Base-by-base conservation (phyloP, 352 stramenopile species). In the Globisporangium megalacanthum region DNA sequence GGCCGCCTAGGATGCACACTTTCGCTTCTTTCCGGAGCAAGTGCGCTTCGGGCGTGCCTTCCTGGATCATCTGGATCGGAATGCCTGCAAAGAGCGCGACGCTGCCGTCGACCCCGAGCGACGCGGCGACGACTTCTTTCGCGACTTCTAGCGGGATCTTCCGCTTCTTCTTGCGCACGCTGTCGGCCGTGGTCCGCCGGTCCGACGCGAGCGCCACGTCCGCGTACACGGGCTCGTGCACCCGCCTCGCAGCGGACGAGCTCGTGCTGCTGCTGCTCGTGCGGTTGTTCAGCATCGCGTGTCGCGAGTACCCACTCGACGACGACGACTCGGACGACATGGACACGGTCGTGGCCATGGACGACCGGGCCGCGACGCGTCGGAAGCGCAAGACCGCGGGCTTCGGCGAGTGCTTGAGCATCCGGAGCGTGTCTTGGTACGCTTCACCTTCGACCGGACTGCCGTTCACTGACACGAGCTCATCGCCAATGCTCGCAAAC, bases 381-480 rank as follows among this genome's bases (percentile, higher is more conserved):
- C 81, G 84, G 66, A 94, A 94, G 10, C 84, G 82, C 54, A 94
- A 58, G 17, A 94, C 83, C 4, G 82, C 79, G 0, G 84, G 84
- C 62, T 94, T 94, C 4, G 82, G 79, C 22, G 84, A 92, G 60
- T 94, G 84, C 65, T 94, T 94, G 36, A 94, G 73, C 78, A 92
- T 90, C 17, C 84, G 80, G 33, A 94, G 64, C 33, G 84, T 94
- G 50, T 89, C 80, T 59, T 91, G 82, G 69, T 94, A 94, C 29
- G 84, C 76, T 45, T 83, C 70, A 6, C 82, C 83, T 58, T 95
- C 85, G 25, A 95, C 83, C 2, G 64, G 66, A n/a, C 73, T 86
- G 14, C 83, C 83, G 54, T 95, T 95, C 47, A 95, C 83, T 6
- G 81, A 92, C 39, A 95, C 79, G 31, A 95, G 68, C 45, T 93